Conservation (phyloP, 306 rosid genomes). For the Benincasa hispida region DNA sequence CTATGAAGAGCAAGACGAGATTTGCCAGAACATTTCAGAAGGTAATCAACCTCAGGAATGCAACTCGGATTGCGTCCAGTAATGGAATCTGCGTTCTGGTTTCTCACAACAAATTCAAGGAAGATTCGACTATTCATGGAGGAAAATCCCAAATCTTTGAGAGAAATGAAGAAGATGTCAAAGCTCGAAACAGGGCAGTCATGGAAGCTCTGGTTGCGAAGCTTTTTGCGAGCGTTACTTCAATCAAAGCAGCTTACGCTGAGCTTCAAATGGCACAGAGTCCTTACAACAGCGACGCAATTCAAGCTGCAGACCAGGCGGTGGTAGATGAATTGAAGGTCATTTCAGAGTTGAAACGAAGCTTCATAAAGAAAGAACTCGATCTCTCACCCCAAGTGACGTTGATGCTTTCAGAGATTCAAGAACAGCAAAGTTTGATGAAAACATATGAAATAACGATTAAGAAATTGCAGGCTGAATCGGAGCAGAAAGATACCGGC, state of each 20-base stretch:
- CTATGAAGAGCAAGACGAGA: conserved; percentile 36
- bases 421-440: conserved; percentile 80
- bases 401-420: conserved; percentile 88
- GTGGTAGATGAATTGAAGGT: conserved; percentile 70
- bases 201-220: conserved; percentile 79
- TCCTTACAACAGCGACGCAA: conserved; percentile 64
- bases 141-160: conserved; percentile 14
- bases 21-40: conserved; percentile 47
- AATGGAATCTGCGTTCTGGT: conserved; percentile 74
- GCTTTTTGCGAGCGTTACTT: conserved; percentile 78
- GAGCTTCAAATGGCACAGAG: conserved; percentile 94
- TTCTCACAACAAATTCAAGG: conserved; percentile 33
- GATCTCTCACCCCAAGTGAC: conserved; percentile 86
- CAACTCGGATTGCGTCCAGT: conserved; percentile 46
- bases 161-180: conserved; percentile 21
- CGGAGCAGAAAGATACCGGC: conserved; percentile 19
- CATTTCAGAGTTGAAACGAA: conserved; percentile 61
- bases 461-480: conserved; percentile 49
- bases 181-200: conserved; percentile 41
- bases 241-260: conserved; percentile 87
- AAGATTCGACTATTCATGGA: conserved; percentile 19
- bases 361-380: conserved; percentile 56
- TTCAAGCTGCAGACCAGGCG: conserved; percentile 69
- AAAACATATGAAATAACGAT: conserved; percentile 72
- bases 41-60: conserved; percentile 49